phyloP scores from a whole-genome alignment of 2,329 filamentous ascomycete species.

The Fonsecaea erecta region DNA sequence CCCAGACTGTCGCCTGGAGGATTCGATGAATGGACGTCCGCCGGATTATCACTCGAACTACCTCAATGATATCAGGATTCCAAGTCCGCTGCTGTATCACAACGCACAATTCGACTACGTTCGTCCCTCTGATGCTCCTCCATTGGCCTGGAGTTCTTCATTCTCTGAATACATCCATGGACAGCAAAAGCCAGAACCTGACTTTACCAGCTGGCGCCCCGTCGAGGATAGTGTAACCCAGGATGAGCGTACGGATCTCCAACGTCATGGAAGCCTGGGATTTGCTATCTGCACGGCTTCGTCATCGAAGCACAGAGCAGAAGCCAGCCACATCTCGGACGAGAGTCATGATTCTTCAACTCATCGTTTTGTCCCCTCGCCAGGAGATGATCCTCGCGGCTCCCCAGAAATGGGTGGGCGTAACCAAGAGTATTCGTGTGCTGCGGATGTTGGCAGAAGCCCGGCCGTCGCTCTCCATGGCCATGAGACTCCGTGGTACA shows the following conservation, averaged over 20 bases:
- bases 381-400: neutral
- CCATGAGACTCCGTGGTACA: neutral
- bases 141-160: neutral
- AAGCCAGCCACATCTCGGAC: constrained; percentile 12
- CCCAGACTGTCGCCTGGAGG: neutral
- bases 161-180: constrained; percentile 14
- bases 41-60: constrained; percentile 2
- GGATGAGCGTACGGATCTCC: neutral
- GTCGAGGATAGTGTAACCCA: neutral
- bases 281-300: neutral
- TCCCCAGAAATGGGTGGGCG: neutral
- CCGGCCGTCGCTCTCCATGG: neutral
- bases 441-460: neutral
- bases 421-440: neutral
- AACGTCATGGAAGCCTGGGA: constrained; percentile 4
- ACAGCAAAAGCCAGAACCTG: constrained; percentile 18
- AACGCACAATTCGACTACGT: neutral
- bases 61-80: constrained; percentile 23
- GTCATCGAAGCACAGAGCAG: constrained; percentile 8
- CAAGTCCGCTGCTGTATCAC: constrained; percentile 35
- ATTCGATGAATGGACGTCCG: neutral
- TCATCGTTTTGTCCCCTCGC: neutral
- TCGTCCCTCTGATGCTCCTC: neutral
- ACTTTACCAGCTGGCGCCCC: constrained; percentile 18
- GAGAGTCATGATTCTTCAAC: constrained; percentile 14